A percentile compares a stretch with the other conserved stretches of the same genome.
phyloP scores from a whole-genome alignment of 208 protist genomes.

The Naegleria fowleri region DNA sequence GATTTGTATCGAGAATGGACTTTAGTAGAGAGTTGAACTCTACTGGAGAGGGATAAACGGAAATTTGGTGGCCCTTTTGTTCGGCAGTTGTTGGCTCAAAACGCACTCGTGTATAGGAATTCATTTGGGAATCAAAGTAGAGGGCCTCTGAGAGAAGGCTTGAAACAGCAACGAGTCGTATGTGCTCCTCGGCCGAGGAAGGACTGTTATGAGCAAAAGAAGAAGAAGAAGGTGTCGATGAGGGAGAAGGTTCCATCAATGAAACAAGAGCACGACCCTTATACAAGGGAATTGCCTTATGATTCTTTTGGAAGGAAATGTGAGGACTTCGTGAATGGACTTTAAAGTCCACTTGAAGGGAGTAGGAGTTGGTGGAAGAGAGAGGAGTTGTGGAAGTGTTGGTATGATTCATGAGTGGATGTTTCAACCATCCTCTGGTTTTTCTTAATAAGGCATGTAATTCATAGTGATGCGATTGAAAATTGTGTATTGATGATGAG shows the following conservation, averaged over 20 bases:
- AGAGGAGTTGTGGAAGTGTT: neutral
- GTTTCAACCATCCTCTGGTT: neutral
- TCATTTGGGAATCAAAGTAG: neutral
- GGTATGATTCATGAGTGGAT: neutral
- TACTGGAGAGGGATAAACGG: no score
- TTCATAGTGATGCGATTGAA: neutral
- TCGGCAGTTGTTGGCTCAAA: no score
- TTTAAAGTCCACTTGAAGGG: neutral
- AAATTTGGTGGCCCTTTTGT: no score
- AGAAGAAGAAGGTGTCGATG: no score
- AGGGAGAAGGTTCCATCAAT: no score
- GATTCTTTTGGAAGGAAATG: neutral
- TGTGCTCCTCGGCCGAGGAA: no score
- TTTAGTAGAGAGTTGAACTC: no score
- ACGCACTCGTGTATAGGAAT: no score
- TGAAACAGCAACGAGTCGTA: neutral
- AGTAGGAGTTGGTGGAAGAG: no score
- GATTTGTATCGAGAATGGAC: no score
- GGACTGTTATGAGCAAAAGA: no score
- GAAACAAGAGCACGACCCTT: neutral
- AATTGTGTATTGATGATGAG: no score
- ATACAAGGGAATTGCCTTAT: neutral
- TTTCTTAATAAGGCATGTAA: neutral
- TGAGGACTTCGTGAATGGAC: neutral
- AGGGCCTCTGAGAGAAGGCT: neutral